Conservation (phyloP, 2,329 filamentous ascomycete species). For the Calonectria hongkongensis region DNA sequence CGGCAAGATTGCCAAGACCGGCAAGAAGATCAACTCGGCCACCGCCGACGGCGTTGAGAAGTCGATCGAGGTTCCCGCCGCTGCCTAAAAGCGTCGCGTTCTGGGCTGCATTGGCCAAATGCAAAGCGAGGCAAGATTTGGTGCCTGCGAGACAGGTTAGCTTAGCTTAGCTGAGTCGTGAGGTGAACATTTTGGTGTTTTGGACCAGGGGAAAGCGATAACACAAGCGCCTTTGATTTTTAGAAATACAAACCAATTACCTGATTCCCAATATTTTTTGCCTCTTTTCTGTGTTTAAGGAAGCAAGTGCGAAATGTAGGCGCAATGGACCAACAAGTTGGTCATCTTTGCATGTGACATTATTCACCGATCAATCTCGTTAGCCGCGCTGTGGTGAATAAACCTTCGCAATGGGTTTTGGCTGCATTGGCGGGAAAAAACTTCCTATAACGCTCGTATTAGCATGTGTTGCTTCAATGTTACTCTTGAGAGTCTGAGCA, state of each 20-base stretch:
- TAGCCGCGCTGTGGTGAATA: background rate
- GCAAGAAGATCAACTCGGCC: conserved; percentile 90
- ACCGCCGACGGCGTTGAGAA: conserved; percentile 79
- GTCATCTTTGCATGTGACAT: background rate
- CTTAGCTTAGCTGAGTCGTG: conserved; percentile 46
- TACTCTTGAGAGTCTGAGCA: background rate
- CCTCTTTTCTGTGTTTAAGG: background rate
- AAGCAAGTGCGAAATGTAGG: background rate
- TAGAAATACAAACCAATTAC: conserved; percentile 40
- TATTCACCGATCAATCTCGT: background rate
- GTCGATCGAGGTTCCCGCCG: conserved; percentile 68
- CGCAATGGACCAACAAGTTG: too few relatives aligned
- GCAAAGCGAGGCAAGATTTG: conserved; percentile 6
- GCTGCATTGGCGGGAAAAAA: background rate
- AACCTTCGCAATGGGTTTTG: background rate
- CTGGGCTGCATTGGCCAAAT: conserved; percentile 24
- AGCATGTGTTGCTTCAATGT: background rate
- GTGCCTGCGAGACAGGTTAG: conserved; percentile 43
- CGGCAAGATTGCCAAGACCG: conserved; percentile 93
- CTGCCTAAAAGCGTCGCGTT: conserved; percentile 47
- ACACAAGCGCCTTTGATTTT: conserved; percentile 45
- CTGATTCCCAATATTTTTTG: background rate
- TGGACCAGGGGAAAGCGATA: conserved; percentile 40
- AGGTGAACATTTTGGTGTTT: conserved; percentile 48
- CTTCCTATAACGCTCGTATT: conserved; percentile 13